Evolutionary conservation across 225 moss, liverwort and hornwort species (phyloP).

Genomic region (Rhytidiadelphus loreus): DNA sequence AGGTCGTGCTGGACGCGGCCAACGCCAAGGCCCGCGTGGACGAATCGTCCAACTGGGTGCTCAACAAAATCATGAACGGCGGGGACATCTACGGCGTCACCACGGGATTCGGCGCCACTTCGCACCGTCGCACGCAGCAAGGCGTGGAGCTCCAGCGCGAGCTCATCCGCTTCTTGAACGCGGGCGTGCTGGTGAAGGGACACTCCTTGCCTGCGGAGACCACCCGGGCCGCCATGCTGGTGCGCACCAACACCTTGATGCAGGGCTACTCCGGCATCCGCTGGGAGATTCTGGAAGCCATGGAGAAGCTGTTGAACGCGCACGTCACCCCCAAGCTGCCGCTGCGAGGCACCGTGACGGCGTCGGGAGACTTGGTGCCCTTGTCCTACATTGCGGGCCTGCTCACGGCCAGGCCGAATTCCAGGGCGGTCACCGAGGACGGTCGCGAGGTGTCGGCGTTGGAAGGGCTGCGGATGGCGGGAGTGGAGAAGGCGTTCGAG

Average conservation of each 20-base stretch:
- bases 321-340: conserved; percentile 39
- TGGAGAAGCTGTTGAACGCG: conserved; percentile 41
- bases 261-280: conserved; percentile 38
- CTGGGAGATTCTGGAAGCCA: conserved; percentile 23
- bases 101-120: no score
- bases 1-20: background rate
- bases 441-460: no score
- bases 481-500: no score
- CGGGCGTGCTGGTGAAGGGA: conserved; percentile 1
- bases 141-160: no score
- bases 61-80: no score
- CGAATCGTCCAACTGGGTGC: background rate
- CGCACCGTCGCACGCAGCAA: no score
- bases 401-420: no score
- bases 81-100: no score
- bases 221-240: conserved; percentile 20
- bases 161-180: background rate
- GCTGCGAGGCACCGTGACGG: conserved; percentile 31
- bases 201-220: conserved; percentile 3
- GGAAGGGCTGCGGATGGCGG: no score
- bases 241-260: conserved; percentile 28
- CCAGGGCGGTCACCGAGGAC: no score
- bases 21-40: background rate
- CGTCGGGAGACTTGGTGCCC: conserved; percentile 35
- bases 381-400: background rate